Conservation (phyloP, 805 yeast species). For the Kodamaea kaohsiungensis region DNA sequence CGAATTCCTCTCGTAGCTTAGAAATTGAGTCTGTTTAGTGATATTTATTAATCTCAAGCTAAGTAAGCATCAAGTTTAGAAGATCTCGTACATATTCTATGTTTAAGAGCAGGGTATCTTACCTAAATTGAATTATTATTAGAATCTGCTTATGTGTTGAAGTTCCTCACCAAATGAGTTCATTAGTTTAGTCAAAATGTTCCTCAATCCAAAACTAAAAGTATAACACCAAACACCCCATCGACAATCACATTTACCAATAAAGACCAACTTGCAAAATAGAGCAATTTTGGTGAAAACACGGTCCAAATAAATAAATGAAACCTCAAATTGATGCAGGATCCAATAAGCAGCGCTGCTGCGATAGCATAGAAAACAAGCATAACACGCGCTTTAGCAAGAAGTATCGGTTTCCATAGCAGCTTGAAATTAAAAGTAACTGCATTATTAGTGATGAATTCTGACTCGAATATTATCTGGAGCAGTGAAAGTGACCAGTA, state of each 20-base stretch:
- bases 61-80: too few relatives aligned
- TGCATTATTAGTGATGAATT: constrained; percentile 17
- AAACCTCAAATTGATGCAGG: constrained; percentile 74
- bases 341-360: constrained; percentile 57
- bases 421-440: constrained; percentile 15
- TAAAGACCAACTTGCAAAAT: constrained; percentile 73
- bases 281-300: constrained; percentile 88
- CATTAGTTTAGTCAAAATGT: too few relatives aligned
- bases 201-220: background rate
- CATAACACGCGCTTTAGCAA: constrained; percentile 35
- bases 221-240: constrained; percentile 8
- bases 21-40: too few relatives aligned
- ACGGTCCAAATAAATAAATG: constrained; percentile 98
- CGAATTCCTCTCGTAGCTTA: too few relatives aligned
- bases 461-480: constrained; percentile 39
- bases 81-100: too few relatives aligned
- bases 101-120: too few relatives aligned
- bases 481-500: constrained; percentile 67
- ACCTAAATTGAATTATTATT: too few relatives aligned
- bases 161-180: too few relatives aligned
- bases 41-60: too few relatives aligned
- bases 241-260: constrained; percentile 45
- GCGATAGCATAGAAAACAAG: constrained; percentile 60
- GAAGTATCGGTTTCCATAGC: constrained; percentile 36
- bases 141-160: too few relatives aligned